Conservation (phyloP, 2,329 filamentous ascomycete species). For the Monilinia laxa region DNA sequence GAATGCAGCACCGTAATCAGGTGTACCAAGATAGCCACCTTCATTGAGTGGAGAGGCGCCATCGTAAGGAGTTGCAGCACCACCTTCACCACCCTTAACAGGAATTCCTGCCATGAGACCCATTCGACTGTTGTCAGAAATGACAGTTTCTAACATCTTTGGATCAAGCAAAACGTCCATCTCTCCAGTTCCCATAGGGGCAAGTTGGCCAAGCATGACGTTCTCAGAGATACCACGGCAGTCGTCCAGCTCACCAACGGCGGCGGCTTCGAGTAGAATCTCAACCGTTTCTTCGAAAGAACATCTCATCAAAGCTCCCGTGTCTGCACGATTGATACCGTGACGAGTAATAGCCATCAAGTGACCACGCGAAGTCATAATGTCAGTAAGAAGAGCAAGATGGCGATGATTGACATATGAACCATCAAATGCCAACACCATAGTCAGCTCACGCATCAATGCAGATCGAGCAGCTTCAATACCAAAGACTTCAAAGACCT, state of each 20-base stretch:
- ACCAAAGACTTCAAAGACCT: slow-evolving; percentile 91
- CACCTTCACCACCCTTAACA: slow-evolving; percentile 73
- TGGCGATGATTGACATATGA: slow-evolving; percentile 99
- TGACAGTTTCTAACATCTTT: slow-evolving; percentile 92
- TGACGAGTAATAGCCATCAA: slow-evolving; percentile 97
- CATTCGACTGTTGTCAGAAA: slow-evolving; percentile 86
- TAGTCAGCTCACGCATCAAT: slow-evolving; percentile 82
- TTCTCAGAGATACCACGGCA: slow-evolving; percentile 98
- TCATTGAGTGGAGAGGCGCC: slow-evolving; percentile 77
- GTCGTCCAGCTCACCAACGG: slow-evolving; percentile 92
- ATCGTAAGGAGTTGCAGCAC: slow-evolving; percentile 93
- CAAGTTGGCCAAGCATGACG: slow-evolving; percentile 95
- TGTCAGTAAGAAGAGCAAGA: slow-evolving; percentile 89
- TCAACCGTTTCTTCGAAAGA: slow-evolving; percentile 99
- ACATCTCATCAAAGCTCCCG: slow-evolving; percentile 97
- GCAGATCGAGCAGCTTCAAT: slow-evolving; percentile 91
- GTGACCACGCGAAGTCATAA: slow-evolving; percentile 94
- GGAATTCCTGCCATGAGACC: slow-evolving; percentile 78
- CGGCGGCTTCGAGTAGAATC: slow-evolving; percentile 92
- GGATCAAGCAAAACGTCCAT: slow-evolving; percentile 93
- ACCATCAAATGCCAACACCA: slow-evolving; percentile 96
- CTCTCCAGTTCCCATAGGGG: slow-evolving; percentile 94
- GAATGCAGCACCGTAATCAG: slow-evolving; percentile 60
- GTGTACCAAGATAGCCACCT: slow-evolving; percentile 64
- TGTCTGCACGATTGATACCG: slow-evolving; percentile 97